These are phyloP conservation scores for Phialophora verrucosa DNA, from an alignment of 2,329 filamentous ascomycete species.

Conservation along the genomic window DNA sequence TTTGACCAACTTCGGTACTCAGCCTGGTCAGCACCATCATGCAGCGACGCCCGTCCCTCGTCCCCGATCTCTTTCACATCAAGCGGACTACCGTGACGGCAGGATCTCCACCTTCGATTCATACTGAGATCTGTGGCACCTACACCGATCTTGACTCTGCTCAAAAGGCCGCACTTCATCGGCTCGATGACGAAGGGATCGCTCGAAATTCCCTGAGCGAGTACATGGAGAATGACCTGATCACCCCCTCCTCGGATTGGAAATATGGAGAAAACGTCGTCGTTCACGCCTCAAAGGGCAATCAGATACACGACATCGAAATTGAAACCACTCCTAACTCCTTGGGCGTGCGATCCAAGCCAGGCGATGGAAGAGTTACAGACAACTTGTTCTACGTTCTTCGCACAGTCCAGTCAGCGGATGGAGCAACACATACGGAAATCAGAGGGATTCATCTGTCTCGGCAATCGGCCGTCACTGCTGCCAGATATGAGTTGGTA, in stretches of 20 bases:
- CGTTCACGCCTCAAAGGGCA: constrained; percentile 21
- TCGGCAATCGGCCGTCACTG: constrained; percentile 25
- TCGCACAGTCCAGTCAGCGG: constrained; percentile 12
- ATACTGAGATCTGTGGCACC: constrained; percentile 28
- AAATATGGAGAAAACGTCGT: constrained; percentile 24
- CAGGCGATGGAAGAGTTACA: constrained; percentile 22
- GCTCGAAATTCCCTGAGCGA: constrained; percentile 12
- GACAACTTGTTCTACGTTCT: constrained; percentile 29
- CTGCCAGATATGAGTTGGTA: constrained; percentile 26
- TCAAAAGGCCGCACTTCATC: constrained; percentile 18
- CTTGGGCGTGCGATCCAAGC: constrained; percentile 24
- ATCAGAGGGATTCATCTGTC: constrained; percentile 27
- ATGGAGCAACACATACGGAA: constrained; percentile 20
- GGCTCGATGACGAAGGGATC: constrained; percentile 27
- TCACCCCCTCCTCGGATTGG: constrained; percentile 20
- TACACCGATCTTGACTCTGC: constrained; percentile 26
- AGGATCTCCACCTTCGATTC: constrained; percentile 23
- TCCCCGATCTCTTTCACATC: constrained; percentile 28
- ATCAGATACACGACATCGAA: constrained; percentile 22
- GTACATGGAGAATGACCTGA: constrained; percentile 23
- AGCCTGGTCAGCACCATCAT: constrained; percentile 9
- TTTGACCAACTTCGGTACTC: not conserved
- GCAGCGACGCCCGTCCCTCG: constrained; percentile 26
- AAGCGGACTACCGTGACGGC: constrained; percentile 24
- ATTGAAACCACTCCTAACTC: constrained; percentile 28